Conservation (phyloP, 208 protist species). For the Leishmania braziliensis region DNA sequence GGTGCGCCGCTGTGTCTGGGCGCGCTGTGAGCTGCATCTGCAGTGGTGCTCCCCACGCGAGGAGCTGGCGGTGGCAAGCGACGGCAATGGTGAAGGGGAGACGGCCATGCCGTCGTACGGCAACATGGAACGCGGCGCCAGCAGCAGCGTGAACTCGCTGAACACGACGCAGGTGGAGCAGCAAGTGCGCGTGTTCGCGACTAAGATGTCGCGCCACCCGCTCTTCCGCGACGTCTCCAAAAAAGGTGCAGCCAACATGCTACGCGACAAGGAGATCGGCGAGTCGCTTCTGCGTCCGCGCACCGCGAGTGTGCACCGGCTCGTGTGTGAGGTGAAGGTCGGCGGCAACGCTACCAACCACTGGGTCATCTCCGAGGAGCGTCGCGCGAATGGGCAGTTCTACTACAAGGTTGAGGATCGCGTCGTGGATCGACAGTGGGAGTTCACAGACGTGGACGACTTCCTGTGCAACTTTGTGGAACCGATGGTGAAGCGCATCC, state of each 20-base stretch:
- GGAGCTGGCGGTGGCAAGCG: conserved; percentile 4
- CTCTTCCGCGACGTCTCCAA: conserved; percentile 74
- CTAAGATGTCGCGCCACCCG: conserved; percentile 80
- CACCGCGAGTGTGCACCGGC: conserved; percentile 36
- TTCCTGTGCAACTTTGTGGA: conserved; percentile 69
- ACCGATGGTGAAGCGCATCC: conserved; percentile 61
- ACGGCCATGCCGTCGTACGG: conserved; percentile 41
- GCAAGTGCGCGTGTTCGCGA: conserved; percentile 63
- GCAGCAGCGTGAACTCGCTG: conserved; percentile 74
- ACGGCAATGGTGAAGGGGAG: conserved; percentile 11
- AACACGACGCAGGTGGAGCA: conserved; percentile 55
- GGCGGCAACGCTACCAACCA: conserved; percentile 58
- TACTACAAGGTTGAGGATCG: conserved; percentile 74
- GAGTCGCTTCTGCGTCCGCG: conserved; percentile 77
- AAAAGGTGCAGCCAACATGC: conserved; percentile 44
- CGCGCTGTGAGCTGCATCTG: conserved; percentile 71
- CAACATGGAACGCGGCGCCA: conserved; percentile 22
- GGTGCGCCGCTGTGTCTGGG: conserved; percentile 67
- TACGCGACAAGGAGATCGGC: conserved; percentile 83
- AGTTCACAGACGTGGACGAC: conserved; percentile 84
- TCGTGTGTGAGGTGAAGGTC: conserved; percentile 79
- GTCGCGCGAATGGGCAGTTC: conserved; percentile 60
- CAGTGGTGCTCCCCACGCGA: conserved; percentile 68
- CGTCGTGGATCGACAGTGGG: conserved; percentile 38
- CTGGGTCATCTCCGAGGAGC: conserved; percentile 78